These are phyloP conservation scores for Moesziomyces sp. DNA, from an alignment of 1,284 basidiomycete species.

Conservation along the genomic window DNA sequence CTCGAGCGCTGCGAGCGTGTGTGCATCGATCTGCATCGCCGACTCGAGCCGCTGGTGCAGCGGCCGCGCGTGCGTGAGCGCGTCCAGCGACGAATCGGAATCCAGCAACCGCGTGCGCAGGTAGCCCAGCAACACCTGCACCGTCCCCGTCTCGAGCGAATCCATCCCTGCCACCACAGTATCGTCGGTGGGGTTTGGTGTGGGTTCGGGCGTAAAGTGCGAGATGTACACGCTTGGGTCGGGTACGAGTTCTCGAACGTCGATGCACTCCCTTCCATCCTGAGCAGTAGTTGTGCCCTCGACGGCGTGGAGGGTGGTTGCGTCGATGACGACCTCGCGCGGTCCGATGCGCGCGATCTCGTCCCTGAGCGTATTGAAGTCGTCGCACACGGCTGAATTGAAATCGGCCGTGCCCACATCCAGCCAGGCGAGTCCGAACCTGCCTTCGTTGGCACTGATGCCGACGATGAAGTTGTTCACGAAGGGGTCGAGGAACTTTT, in stretches of 20 bases:
- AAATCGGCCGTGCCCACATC: conserved; percentile 67
- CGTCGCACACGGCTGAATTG: conserved; percentile 45
- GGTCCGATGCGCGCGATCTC: conserved; percentile 60
- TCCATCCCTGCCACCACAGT: neutral
- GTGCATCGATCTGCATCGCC: conserved; percentile 63
- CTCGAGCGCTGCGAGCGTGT: conserved; percentile 63
- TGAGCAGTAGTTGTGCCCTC: neutral
- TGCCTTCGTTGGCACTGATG: conserved; percentile 14
- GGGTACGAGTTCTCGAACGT: conserved; percentile 26
- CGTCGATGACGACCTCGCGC: conserved; percentile 57
- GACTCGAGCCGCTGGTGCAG: conserved; percentile 18
- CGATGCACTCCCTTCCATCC: conserved; percentile 3
- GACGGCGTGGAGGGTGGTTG: neutral
- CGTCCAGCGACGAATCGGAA: conserved; percentile 19
- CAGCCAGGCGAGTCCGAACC: conserved; percentile 63
- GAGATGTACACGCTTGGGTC: conserved; percentile 41
- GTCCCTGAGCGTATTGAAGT: conserved; percentile 54
- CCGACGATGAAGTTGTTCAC: conserved; percentile 62
- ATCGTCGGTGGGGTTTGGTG: neutral
- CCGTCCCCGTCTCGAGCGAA: conserved; percentile 41
- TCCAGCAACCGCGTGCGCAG: conserved; percentile 61
- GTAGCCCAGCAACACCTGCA: conserved; percentile 53
- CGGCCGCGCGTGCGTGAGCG: conserved; percentile 13
- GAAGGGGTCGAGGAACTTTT: conserved; percentile 65
- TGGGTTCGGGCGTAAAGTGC: conserved; percentile 4